Evolutionary conservation across 208 protist species (phyloP).

Genomic region (Vickermania spadyakhi): DNA sequence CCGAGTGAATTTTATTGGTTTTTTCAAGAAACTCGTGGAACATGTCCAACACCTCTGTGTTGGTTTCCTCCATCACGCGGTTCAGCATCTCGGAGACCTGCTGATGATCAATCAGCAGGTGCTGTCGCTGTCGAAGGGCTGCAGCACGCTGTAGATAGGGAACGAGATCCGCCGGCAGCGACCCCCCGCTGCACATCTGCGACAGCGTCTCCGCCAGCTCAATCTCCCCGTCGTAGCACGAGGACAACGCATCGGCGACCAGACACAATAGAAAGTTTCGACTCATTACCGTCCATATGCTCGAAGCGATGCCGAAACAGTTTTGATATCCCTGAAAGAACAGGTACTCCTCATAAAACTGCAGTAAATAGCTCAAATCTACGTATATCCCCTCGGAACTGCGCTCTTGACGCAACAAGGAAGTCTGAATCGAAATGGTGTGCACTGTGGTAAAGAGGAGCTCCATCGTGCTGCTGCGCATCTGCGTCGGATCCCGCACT

Average conservation of each 20-base stretch:
- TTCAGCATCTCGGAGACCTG: background rate
- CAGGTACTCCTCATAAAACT: background rate
- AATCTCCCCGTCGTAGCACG: background rate
- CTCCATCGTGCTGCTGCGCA: background rate
- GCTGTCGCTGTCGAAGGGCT: background rate
- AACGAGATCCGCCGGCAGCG: background rate
- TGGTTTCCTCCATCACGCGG: background rate
- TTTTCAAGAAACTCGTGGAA: background rate
- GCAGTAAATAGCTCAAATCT: background rate
- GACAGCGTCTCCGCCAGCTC: background rate
- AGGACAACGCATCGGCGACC: background rate
- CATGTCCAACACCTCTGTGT: background rate
- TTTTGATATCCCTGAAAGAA: background rate
- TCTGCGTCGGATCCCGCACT: background rate
- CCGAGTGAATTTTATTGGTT: background rate
- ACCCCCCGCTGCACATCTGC: background rate
- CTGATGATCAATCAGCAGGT: background rate
- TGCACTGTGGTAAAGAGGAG: background rate
- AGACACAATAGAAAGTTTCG: background rate
- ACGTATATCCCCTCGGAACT: background rate
- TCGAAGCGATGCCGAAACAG: background rate
- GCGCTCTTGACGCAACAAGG: background rate
- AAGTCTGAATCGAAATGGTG: background rate
- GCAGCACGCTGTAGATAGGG: background rate
- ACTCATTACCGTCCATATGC: background rate